Evolutionary conservation across 2,329 filamentous ascomycete genomes (phyloP).

Genomic region (Cladorrhinum sp.): DNA sequence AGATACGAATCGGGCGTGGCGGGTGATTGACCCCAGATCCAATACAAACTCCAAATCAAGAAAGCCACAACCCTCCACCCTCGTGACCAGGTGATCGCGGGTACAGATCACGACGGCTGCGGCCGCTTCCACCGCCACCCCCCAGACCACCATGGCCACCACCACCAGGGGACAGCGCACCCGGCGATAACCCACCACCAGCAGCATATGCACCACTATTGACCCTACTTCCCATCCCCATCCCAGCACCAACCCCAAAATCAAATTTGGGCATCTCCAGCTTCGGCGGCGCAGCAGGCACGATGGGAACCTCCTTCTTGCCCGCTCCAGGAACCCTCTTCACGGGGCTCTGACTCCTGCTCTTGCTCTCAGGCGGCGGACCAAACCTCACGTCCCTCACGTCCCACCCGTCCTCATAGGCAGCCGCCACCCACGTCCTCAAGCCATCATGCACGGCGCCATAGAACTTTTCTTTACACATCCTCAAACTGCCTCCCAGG

Average conservation of each 20-base stretch:
- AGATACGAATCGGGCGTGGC: neutral
- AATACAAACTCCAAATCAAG: neutral
- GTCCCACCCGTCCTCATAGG: conserved; percentile 83
- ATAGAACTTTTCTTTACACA: conserved; percentile 98
- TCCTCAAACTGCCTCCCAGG: conserved; percentile 77
- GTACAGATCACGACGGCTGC: neutral
- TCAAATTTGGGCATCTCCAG: conserved; percentile 59
- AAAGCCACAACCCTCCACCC: neutral
- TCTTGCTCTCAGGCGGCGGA: conserved; percentile 44
- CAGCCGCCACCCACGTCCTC: conserved; percentile 85
- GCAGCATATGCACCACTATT: neutral
- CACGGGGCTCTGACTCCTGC: conserved; percentile 42
- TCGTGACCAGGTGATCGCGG: neutral
- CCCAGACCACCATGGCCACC: neutral
- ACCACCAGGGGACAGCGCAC: neutral
- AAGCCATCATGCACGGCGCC: conserved; percentile 85
- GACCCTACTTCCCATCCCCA: neutral
- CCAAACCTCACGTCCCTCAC: conserved; percentile 77
- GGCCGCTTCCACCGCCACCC: neutral
- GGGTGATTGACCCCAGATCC: neutral
- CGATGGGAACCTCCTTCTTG: conserved; percentile 43
- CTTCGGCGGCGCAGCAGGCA: conserved; percentile 52
- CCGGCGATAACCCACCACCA: neutral
- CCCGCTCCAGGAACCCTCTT: conserved; percentile 27
- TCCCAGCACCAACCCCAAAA: conserved; percentile 34